These are phyloP conservation scores for Phytopythium oedochilum DNA, from an alignment of 352 stramenopile species.

Conservation along the genomic window DNA sequence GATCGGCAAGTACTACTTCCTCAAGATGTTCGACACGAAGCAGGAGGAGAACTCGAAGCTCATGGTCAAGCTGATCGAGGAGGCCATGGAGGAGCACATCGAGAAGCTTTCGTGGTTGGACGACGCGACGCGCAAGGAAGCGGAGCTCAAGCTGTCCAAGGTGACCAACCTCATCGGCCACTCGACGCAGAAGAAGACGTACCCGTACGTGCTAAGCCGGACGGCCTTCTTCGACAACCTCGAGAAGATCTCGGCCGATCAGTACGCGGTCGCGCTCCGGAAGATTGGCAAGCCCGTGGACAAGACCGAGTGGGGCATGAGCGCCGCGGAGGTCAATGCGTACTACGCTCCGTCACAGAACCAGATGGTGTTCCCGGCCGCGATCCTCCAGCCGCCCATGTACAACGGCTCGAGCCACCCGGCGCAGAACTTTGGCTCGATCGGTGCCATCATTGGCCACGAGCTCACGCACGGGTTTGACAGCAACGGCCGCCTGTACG, in stretches of 20 bases:
- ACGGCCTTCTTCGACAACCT: constrained; percentile 50
- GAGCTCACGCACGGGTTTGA: constrained; percentile 95
- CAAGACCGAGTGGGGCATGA: constrained; percentile 82
- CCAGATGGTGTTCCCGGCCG: constrained; percentile 93
- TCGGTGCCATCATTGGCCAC: constrained; percentile 90
- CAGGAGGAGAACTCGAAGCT: constrained; percentile 46
- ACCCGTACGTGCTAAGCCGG: constrained; percentile 20
- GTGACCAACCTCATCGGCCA: constrained; percentile 28
- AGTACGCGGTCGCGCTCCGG: constrained; percentile 16
- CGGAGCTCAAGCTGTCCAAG: constrained; percentile 77
- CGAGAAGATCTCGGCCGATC: constrained; percentile 22
- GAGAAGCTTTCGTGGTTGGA: constrained; percentile 89
- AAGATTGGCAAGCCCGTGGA: constrained; percentile 43
- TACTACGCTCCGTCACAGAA: constrained; percentile 61
- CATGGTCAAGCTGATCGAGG: constrained; percentile 81
- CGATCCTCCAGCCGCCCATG: constrained; percentile 91
- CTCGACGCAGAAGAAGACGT: constrained; percentile 32
- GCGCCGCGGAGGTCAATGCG: constrained; percentile 87
- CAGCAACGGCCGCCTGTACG: constrained; percentile 83
- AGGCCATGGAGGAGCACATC: constrained; percentile 72
- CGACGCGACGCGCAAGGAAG: constrained; percentile 60
- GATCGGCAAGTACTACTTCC: constrained; percentile 76
- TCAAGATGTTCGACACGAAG: constrained; percentile 67
- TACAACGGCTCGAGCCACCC: constrained; percentile 74
- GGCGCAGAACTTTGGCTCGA: constrained; percentile 89